Conservation (phyloP, 495 filamentous ascomycete species). For the Viridothelium virens region DNA sequence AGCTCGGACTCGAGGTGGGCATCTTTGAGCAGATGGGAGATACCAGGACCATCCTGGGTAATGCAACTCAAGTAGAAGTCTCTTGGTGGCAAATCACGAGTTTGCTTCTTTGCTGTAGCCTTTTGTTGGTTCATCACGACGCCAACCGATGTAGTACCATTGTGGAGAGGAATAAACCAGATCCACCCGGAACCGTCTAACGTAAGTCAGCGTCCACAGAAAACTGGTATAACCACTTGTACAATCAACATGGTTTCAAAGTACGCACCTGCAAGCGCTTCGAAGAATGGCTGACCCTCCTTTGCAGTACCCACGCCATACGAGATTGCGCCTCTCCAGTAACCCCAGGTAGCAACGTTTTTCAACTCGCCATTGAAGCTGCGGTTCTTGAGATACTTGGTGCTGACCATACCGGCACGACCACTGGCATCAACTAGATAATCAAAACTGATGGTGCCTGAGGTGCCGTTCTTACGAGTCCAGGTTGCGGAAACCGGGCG, state of each 20-base stretch:
- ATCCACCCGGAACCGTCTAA: background rate
- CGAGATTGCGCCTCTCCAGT: background rate
- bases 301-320: background rate
- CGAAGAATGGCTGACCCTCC: background rate
- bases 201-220: background rate
- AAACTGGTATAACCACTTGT: background rate
- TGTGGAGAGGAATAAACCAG: background rate
- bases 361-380: background rate
- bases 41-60: background rate
- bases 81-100: background rate
- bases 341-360: background rate
- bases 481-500: slow-evolving; percentile 43
- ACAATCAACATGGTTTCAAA: background rate
- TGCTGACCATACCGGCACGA: background rate
- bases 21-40: background rate
- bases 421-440: background rate
- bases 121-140: background rate
- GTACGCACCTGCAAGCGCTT: background rate
- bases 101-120: background rate
- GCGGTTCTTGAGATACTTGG: background rate
- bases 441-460: background rate
- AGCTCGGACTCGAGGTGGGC: background rate
- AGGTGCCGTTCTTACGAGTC: slow-evolving; percentile 37
- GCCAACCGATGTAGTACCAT: background rate
- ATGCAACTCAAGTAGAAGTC: background rate